Evolutionary conservation across 345 rosid genomes (phyloP).

Genomic region (Pistacia integerrima): DNA sequence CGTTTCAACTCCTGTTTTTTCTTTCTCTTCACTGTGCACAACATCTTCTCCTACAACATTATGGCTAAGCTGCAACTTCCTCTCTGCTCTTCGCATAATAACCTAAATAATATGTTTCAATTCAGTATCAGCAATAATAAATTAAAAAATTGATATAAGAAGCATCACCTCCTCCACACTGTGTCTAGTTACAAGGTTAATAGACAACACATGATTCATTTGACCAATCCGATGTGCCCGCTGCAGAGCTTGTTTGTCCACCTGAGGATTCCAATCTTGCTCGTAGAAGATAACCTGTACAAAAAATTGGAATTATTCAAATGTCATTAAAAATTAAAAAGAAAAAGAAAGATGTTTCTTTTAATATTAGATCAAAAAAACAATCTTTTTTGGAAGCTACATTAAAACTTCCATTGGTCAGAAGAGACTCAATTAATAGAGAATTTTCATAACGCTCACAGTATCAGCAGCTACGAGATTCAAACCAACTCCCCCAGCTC

Average conservation of each 20-base stretch:
- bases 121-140: conserved; percentile 4
- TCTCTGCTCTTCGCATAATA: conserved; percentile 77
- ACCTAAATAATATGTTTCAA: conserved; percentile 43
- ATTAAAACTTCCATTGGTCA: background rate
- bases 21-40: conserved; percentile 46
- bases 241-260: conserved; percentile 92
- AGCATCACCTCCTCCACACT: conserved; percentile 75
- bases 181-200: conserved; percentile 68
- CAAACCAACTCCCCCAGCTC: conserved; percentile 97
- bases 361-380: background rate
- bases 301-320: conserved; percentile 16
- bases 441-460: conserved; percentile 40
- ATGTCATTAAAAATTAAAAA: background rate
- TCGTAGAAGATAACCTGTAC: conserved; percentile 83
- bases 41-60: conserved; percentile 63
- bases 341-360: conserved; percentile 1
- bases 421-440: background rate
- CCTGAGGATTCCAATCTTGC: conserved; percentile 98
- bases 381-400: background rate
- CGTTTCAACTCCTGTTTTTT: conserved; percentile 41
- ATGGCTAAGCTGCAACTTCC: conserved; percentile 78
- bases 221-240: conserved; percentile 96
- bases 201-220: conserved; percentile 74
- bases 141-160: conserved; percentile 6
- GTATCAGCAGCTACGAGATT: conserved; percentile 95